A percentile compares a stretch with the other conserved stretches of the same genome.
phyloP scores from a whole-genome alignment of 768 basidiomycete species.

The Suillus paluster region DNA sequence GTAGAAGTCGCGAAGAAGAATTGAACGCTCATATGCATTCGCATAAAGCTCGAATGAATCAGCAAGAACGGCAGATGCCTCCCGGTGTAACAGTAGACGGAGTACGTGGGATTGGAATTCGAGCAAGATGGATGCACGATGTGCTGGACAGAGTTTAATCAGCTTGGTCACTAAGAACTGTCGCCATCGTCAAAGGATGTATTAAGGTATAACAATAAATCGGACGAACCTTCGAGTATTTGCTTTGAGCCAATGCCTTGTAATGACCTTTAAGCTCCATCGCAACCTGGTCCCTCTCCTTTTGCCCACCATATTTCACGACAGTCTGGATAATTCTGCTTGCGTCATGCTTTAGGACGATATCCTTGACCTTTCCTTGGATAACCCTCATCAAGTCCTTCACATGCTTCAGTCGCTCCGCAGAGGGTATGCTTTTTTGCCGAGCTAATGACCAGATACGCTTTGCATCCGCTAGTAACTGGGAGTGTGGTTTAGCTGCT shows the following conservation, averaged over 20 bases:
- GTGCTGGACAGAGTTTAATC: constrained; percentile 72
- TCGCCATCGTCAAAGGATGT: neutral
- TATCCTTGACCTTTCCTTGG: constrained; percentile 81
- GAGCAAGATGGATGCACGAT: constrained; percentile 74
- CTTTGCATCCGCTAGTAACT: constrained; percentile 72
- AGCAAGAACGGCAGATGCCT: constrained; percentile 82
- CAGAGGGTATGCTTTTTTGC: constrained; percentile 67
- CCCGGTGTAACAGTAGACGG: constrained; percentile 80
- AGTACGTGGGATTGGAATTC: constrained; percentile 82
- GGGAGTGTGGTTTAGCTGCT: constrained; percentile 78
- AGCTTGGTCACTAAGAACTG: constrained; percentile 85
- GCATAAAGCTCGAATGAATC: constrained; percentile 89
- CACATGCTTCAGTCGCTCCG: constrained; percentile 78
- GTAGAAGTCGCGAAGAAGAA: constrained; percentile 87
- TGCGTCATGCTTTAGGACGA: constrained; percentile 91
- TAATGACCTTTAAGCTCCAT: constrained; percentile 82
- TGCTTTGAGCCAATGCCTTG: constrained; percentile 78
- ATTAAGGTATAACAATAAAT: neutral
- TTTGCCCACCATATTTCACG: constrained; percentile 79
- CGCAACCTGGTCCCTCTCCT: constrained; percentile 80
- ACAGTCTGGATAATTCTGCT: constrained; percentile 83
- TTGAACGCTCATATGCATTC: constrained; percentile 81
- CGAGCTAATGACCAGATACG: constrained; percentile 76
- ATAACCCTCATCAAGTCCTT: constrained; percentile 75
- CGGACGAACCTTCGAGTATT: constrained; percentile 81